Evolutionary conservation across 352 stramenopile genomes (phyloP).

Genomic region (Globisporangium splendens): DNA sequence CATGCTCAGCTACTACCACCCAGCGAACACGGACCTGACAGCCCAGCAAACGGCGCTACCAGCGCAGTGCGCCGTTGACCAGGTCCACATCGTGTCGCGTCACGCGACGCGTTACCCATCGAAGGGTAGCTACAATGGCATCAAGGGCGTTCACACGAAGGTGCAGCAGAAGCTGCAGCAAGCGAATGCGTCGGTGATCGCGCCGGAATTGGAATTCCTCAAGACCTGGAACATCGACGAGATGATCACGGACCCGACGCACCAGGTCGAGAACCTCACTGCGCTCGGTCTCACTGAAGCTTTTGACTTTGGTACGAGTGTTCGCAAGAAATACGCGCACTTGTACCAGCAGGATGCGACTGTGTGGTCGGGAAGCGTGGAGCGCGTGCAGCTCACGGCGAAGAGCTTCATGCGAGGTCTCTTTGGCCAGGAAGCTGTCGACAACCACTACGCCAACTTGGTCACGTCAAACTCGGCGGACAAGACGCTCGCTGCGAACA

Average conservation of each 20-base stretch:
- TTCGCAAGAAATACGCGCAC: constrained; percentile 38
- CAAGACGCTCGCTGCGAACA: constrained; percentile 37
- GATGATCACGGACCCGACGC: constrained; percentile 27
- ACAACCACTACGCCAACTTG: constrained; percentile 29
- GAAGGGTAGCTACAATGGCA: constrained; percentile 42
- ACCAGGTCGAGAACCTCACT: constrained; percentile 57
- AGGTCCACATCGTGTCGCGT: constrained; percentile 45
- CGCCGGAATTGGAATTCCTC: constrained; percentile 37
- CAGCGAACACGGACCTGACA: neutral
- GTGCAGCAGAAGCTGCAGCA: constrained; percentile 21
- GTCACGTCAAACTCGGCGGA: constrained; percentile 35
- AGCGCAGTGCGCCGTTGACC: constrained; percentile 39
- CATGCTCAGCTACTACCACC: too few species aligned
- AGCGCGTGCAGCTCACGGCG: constrained; percentile 49
- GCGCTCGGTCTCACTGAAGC: constrained; percentile 38
- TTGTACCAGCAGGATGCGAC: constrained; percentile 39
- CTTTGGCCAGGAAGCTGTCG: constrained; percentile 26
- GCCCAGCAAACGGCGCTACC: constrained; percentile 36
- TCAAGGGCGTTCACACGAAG: constrained; percentile 30
- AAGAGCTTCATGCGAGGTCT: constrained; percentile 49
- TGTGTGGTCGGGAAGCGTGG: constrained; percentile 41
- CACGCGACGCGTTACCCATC: constrained; percentile 56
- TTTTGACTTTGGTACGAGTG: constrained; percentile 29
- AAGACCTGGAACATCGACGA: constrained; percentile 39
- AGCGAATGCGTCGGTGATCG: constrained; percentile 22